Base-by-base conservation (phyloP, 2,329 filamentous ascomycete genomes). In the Parastagonospora avenae region DNA sequence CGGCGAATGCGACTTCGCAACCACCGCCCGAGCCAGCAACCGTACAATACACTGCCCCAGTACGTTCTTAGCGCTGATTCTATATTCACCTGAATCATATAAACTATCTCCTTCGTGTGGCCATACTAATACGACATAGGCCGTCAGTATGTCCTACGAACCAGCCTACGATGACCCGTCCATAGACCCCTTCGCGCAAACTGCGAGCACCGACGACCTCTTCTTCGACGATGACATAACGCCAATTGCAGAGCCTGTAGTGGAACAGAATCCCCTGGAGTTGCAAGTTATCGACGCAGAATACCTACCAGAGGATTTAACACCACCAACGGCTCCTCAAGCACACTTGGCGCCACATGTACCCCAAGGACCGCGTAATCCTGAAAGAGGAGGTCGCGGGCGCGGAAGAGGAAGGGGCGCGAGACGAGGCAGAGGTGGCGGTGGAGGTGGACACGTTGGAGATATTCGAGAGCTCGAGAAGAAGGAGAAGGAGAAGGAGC, bases 181-280 rank as follows among this genome's bases (percentile, higher is more conserved):
- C 9, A 59, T 72, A 11, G 77, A 79, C 47, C 74, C 79, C 24
- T 78, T 79, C 41, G 78, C 79, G 60, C 78, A 80, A 50, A 78
- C 79, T 1, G 76, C 78, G n/a, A 73, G 76, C 33, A 76, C 77
- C 36, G 79, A 81, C 52, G 78, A 81, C 54, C 70, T 80, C 4
- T 80, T 80, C 44, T 80, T 80, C 65, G 78, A 77, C 60, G 78
- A 81, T 48, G 79, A 80, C 60, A 79, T 80, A 55, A 79, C 72
- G 7, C 78, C 78, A 9, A 71, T 78, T 7, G 64, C 75, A 31
- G 71, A 79, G 42, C 74, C 77, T 2, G 65, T 76, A 8, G 67
- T 76, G 1, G 71, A 75, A 56, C 62, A 65, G 30, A 60, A 58
- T 29, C 62, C 64, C 4, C 50, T 57, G 14, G 62, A 61, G 14